Percentiles rank a stretch among this genome's conserved stretches.
These are phyloP conservation scores for Penicillium longicatenatum DNA, from an alignment of 495 filamentous ascomycete genomes.

Conservation along the genomic window DNA sequence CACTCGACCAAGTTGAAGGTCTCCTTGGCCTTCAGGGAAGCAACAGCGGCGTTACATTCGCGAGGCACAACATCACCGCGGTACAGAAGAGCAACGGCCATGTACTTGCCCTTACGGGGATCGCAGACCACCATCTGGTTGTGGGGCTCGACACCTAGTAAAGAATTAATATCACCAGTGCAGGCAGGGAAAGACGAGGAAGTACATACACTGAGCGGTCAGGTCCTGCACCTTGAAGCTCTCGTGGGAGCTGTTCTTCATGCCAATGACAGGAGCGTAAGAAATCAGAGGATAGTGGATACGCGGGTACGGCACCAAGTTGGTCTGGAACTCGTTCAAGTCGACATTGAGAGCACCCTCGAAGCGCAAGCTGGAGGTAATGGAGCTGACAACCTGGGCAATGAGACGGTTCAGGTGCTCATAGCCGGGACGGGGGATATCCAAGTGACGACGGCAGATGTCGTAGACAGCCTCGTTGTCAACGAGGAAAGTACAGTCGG, in stretches of 20 bases:
- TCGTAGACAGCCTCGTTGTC: constrained; percentile 94
- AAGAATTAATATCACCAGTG: constrained; percentile 10
- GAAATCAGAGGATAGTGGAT: constrained; percentile 92
- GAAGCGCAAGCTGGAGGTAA: constrained; percentile 87
- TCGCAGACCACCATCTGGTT: constrained; percentile 98
- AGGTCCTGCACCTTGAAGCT: constrained; percentile 88
- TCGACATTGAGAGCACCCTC: constrained; percentile 92
- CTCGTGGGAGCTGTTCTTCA: constrained; percentile 81
- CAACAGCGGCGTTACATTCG: constrained; percentile 79
- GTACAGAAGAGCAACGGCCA: constrained; percentile 89
- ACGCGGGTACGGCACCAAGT: constrained; percentile 87
- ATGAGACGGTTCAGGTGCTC: constrained; percentile 91
- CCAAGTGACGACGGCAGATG: constrained; percentile 86
- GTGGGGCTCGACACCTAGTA: constrained; percentile 80
- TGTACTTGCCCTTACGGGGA: constrained; percentile 90
- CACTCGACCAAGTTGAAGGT: constrained; percentile 94
- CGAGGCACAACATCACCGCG: constrained; percentile 86
- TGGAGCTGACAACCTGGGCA: constrained; percentile 88
- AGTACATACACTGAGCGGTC: constrained; percentile 75
- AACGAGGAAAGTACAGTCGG: constrained; percentile 89
- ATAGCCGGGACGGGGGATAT: constrained; percentile 82
- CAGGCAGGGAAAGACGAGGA: not conserved
- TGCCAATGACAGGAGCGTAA: constrained; percentile 84
- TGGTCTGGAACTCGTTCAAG: constrained; percentile 93
- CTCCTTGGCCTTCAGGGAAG: constrained; percentile 78